phyloP scores from a whole-genome alignment of 1,284 basidiomycete species.

The Microbotryomycetes sp. region DNA sequence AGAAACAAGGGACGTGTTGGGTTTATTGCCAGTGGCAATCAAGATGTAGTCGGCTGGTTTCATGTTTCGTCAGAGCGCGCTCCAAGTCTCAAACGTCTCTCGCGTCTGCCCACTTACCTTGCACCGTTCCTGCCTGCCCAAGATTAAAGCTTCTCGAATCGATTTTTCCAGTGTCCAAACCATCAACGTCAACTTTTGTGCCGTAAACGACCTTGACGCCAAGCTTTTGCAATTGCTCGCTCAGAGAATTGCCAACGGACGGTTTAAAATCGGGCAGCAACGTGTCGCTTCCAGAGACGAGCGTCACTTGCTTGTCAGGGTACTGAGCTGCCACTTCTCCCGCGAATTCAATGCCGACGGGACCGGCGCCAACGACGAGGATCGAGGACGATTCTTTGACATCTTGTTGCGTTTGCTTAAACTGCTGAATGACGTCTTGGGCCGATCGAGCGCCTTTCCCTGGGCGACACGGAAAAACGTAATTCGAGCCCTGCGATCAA shows the following conservation, averaged over 20 bases:
- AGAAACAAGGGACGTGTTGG: conserved; percentile 41
- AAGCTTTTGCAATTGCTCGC: conserved; percentile 36
- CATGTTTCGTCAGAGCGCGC: not conserved
- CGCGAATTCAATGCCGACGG: conserved; percentile 46
- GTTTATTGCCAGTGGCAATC: conserved; percentile 42
- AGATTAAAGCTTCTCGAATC: conserved; percentile 17
- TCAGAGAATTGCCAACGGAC: conserved; percentile 25
- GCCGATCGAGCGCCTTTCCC: not conserved
- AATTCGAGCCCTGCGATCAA: conserved; percentile 17
- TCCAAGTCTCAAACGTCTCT: not conserved
- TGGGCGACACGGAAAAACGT: conserved; percentile 21
- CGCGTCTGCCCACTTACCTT: too few species aligned
- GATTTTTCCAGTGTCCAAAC: conserved; percentile 35
- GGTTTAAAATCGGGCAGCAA: conserved; percentile 20
- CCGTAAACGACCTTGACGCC: conserved; percentile 40
- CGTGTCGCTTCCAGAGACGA: conserved; percentile 32
- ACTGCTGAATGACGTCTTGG: conserved; percentile 8
- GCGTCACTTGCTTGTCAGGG: conserved; percentile 37
- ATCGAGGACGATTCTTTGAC: conserved; percentile 38
- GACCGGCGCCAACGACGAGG: conserved; percentile 44
- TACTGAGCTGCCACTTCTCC: conserved; percentile 37
- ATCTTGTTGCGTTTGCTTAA: conserved; percentile 16
- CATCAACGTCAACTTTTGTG: conserved; percentile 36
- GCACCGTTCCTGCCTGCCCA: conserved; percentile 34
- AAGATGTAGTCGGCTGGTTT: conserved; percentile 43